A percentile compares a stretch with the other conserved stretches of the same genome.
Conservation (phyloP, 805 yeast genomes). For the Grigorovia yakushimaensis region DNA sequence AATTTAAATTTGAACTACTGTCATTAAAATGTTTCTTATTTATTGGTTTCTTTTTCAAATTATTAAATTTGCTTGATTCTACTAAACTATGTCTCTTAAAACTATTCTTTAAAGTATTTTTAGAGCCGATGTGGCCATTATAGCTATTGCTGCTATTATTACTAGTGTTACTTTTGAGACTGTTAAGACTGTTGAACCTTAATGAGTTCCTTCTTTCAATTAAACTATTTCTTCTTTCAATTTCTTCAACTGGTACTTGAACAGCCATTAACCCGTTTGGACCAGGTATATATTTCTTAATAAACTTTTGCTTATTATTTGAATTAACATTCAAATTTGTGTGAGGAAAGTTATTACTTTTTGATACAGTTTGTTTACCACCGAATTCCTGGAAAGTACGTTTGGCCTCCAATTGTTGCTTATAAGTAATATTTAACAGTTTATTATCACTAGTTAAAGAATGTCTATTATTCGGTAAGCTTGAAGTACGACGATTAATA, state of each 20-base stretch:
- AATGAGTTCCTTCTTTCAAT: neutral
- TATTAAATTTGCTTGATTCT: no score
- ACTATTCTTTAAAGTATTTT: neutral
- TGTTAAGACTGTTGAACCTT: neutral
- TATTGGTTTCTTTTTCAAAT: no score
- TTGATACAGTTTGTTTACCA: constrained; percentile 18
- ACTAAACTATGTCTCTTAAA: neutral
- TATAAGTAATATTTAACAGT: constrained; percentile 1
- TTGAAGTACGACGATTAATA: constrained; percentile 8
- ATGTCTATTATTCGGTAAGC: constrained; percentile 10
- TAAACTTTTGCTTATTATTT: constrained; percentile 31
- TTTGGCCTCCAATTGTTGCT: constrained; percentile 17
- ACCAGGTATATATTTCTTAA: constrained; percentile 65
- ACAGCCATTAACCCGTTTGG: constrained; percentile 59
- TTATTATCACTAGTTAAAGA: neutral
- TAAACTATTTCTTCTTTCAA: constrained; percentile 3
- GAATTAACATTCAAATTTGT: constrained; percentile 1
- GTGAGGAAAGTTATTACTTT: neutral
- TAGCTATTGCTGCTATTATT: neutral
- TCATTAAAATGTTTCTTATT: neutral
- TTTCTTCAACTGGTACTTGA: constrained; percentile 47
- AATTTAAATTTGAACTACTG: neutral
- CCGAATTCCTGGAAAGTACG: constrained; percentile 28
- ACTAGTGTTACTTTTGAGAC: neutral
- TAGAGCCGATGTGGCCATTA: neutral